Evolutionary conservation across 441 rosid species (phyloP).

Genomic region (Pelargonium citronellum): DNA sequence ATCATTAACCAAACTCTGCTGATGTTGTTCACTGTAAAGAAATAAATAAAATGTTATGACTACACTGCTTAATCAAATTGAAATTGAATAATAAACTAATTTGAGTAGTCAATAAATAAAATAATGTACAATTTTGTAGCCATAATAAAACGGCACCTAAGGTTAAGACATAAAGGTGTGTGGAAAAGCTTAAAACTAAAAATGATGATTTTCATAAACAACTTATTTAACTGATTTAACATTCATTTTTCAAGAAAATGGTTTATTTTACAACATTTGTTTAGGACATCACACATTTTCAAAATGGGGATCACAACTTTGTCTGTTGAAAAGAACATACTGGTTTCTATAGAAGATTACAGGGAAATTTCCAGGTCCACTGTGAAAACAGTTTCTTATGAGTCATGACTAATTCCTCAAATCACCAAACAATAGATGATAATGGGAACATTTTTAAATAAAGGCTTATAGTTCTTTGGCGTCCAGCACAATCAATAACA

Average conservation of each 20-base stretch:
- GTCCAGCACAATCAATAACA: background rate
- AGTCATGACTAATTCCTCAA: background rate
- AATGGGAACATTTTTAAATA: background rate
- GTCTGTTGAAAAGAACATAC: background rate
- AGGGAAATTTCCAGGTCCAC: background rate
- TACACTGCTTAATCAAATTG: slow-evolving; percentile 13
- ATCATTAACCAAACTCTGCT: slow-evolving; percentile 50
- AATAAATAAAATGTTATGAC: slow-evolving; percentile 19
- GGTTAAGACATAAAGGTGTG: too few species aligned
- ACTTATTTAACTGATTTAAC: too few species aligned
- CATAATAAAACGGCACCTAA: too few species aligned
- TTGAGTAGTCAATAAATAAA: background rate
- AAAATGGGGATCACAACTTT: background rate
- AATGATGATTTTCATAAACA: too few species aligned
- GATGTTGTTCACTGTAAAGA: slow-evolving; percentile 53
- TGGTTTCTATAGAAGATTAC: background rate
- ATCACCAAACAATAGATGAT: background rate
- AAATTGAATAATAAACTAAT: slow-evolving; percentile 17
- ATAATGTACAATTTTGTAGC: too few species aligned
- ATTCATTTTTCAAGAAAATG: too few species aligned
- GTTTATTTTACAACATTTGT: too few species aligned
- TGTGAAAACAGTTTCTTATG: background rate
- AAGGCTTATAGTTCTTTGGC: background rate
- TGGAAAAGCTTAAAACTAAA: too few species aligned
- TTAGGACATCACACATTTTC: background rate